A percentile compares a stretch with the other conserved stretches of the same genome.
Evolutionary conservation across 1,284 basidiomycete species (phyloP).

Genomic region (Schizophyllum commune): DNA sequence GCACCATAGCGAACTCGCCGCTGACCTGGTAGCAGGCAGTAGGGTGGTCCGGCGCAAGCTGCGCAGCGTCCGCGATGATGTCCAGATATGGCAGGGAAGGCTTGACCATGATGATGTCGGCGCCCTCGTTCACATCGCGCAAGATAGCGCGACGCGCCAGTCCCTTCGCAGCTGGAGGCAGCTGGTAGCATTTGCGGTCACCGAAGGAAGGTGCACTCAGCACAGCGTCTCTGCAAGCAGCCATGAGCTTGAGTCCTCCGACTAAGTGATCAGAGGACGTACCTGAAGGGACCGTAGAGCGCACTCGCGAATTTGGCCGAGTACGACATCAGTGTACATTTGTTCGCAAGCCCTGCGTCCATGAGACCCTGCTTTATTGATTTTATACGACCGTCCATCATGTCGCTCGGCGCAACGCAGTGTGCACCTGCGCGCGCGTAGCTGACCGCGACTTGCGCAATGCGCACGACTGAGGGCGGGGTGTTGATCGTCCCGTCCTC

Average conservation of each 20-base stretch:
- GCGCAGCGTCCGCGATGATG: slow-evolving; percentile 84
- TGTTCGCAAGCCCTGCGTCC: slow-evolving; percentile 76
- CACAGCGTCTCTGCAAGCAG: slow-evolving; percentile 84
- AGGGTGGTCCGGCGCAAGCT: slow-evolving; percentile 80
- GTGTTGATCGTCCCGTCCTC: slow-evolving; percentile 71
- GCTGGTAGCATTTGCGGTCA: slow-evolving; percentile 95
- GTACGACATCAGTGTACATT: slow-evolving; percentile 93
- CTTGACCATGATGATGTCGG: slow-evolving; percentile 99
- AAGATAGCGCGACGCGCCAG: slow-evolving; percentile 92
- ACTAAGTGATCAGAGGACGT: slow-evolving; percentile 17
- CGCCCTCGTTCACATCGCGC: slow-evolving; percentile 90
- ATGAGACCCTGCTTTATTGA: slow-evolving; percentile 87
- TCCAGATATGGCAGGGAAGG: slow-evolving; percentile 95
- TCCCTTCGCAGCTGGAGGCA: slow-evolving; percentile 84
- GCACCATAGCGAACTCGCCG: slow-evolving; percentile 96
- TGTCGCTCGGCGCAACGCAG: slow-evolving; percentile 97
- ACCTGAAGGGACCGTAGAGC: slow-evolving; percentile 98
- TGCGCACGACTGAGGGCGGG: slow-evolving; percentile 70
- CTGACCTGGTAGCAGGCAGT: slow-evolving; percentile 95
- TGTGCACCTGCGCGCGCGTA: slow-evolving; percentile 95
- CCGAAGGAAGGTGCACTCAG: slow-evolving; percentile 93
- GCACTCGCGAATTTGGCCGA: slow-evolving; percentile 98
- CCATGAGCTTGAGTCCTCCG: no score
- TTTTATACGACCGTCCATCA: slow-evolving; percentile 97
- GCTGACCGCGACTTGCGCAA: slow-evolving; percentile 87